Evolutionary conservation across 139 green algal species (phyloP).

Genomic region (Coelastrella sp.): DNA sequence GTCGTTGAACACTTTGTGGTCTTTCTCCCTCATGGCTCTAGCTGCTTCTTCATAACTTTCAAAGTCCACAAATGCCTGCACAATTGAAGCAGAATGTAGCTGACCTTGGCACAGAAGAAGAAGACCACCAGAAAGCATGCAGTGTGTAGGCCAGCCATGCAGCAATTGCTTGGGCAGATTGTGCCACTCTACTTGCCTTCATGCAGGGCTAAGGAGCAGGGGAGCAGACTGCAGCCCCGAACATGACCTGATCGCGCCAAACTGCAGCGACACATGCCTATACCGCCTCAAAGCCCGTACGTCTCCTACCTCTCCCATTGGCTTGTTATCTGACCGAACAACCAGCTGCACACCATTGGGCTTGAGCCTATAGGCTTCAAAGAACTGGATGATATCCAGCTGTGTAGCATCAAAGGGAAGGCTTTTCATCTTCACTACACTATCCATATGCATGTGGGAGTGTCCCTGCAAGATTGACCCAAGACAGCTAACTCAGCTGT

Average conservation of each 20-base stretch:
- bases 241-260: too few species aligned
- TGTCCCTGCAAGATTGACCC: conserved; percentile 43
- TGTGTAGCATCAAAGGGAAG: conserved; percentile 75
- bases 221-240: too few species aligned
- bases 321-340: conserved; percentile 74
- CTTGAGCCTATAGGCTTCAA: conserved; percentile 69
- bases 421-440: conserved; percentile 79
- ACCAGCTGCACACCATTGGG: conserved; percentile 77
- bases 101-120: too few species aligned
- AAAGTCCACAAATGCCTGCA: conserved; percentile 83
- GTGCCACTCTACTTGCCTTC: too few species aligned
- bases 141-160: too few species aligned
- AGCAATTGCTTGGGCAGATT: too few species aligned
- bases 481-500: not conserved
- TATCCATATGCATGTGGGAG: conserved; percentile 63
- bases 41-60: conserved; percentile 70
- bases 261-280: too few species aligned
- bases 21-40: conserved; percentile 67
- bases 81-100: not conserved
- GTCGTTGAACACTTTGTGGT: conserved; percentile 75
- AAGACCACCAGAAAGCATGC: too few species aligned
- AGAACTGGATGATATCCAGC: conserved; percentile 79
- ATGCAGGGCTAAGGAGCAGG: not conserved
- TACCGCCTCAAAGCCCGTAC: not conserved
- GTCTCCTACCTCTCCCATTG: conserved; percentile 70